Percentiles rank a stretch among this genome's conserved stretches.
phyloP scores from a whole-genome alignment of 2,329 filamentous ascomycete species.

The Talaromyces sp. region DNA sequence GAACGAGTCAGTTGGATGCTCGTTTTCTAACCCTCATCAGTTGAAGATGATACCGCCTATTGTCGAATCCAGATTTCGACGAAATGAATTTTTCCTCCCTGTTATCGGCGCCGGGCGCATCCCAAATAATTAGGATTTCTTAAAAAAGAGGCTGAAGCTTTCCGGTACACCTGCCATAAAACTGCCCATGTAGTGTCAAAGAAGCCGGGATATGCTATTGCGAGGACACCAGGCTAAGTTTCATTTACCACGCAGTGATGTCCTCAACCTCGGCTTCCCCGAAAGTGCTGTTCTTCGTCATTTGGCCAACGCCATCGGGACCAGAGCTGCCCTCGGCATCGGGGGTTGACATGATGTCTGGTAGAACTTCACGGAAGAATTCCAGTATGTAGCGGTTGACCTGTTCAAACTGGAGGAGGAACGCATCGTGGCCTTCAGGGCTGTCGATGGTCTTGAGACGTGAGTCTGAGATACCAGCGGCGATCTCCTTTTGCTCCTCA shows the following conservation, averaged over 20 bases:
- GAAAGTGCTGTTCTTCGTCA: constrained; percentile 86
- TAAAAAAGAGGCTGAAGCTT: neutral
- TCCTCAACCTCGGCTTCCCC: constrained; percentile 95
- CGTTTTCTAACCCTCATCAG: constrained; percentile 26
- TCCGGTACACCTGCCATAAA: neutral
- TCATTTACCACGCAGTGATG: constrained; percentile 78
- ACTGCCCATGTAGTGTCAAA: neutral
- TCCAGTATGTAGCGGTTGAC: constrained; percentile 82
- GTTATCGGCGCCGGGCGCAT: neutral
- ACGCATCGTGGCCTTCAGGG: constrained; percentile 93
- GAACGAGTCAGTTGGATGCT: constrained; percentile 39
- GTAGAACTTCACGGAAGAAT: constrained; percentile 76
- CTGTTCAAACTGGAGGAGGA: constrained; percentile 93
- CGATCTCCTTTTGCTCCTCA: constrained; percentile 90
- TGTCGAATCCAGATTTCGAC: constrained; percentile 2
- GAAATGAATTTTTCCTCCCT: neutral
- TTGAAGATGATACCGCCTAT: constrained; percentile 22
- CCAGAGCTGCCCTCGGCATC: constrained; percentile 43
- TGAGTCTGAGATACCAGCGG: constrained; percentile 71
- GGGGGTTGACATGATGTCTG: constrained; percentile 76
- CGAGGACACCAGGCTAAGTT: neutral
- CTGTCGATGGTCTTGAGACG: constrained; percentile 83
- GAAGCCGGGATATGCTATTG: neutral
- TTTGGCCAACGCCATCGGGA: constrained; percentile 52
- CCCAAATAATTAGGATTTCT: neutral